These are phyloP conservation scores for Zymoseptoria crescenta DNA, from an alignment of 2,329 filamentous ascomycete species.

Conservation along the genomic window DNA sequence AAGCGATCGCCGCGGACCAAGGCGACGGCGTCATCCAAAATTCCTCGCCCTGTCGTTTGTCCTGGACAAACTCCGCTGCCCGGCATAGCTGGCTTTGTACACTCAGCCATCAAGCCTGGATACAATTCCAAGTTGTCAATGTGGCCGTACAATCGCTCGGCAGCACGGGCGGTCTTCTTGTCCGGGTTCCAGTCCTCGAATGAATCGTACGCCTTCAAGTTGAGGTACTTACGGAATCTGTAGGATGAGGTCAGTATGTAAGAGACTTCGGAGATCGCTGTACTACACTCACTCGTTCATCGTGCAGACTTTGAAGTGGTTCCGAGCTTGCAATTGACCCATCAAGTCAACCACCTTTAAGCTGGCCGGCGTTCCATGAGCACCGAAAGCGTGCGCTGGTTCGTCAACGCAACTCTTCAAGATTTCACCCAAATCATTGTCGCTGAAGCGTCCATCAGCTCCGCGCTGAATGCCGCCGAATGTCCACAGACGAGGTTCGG, in stretches of 20 bases:
- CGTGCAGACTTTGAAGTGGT: constrained; percentile 44
- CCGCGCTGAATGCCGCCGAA: constrained; percentile 36
- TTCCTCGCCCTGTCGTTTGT: constrained; percentile 40
- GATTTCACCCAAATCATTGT: constrained; percentile 39
- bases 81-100: constrained; percentile 45
- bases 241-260: neutral
- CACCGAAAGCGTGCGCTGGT: constrained; percentile 44
- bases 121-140: constrained; percentile 49
- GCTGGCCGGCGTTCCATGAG: constrained; percentile 41
- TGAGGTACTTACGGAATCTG: constrained; percentile 31
- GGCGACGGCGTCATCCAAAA: constrained; percentile 43
- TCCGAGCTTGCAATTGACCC: constrained; percentile 40
- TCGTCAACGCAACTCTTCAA: constrained; percentile 43
- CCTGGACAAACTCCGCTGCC: constrained; percentile 41
- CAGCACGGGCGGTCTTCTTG: constrained; percentile 30
- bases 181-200: constrained; percentile 33
- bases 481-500: constrained; percentile 32
- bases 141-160: constrained; percentile 45
- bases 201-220: constrained; percentile 30
- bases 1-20: constrained; percentile 41
- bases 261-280: neutral
- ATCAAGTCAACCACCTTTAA: constrained; percentile 43
- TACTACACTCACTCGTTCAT: constrained; percentile 39
- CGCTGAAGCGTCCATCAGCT: constrained; percentile 36
- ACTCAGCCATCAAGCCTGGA: constrained; percentile 50